Evolutionary conservation across 1,139 yeast species (phyloP).

Genomic region (Candida sanyaensis): DNA sequence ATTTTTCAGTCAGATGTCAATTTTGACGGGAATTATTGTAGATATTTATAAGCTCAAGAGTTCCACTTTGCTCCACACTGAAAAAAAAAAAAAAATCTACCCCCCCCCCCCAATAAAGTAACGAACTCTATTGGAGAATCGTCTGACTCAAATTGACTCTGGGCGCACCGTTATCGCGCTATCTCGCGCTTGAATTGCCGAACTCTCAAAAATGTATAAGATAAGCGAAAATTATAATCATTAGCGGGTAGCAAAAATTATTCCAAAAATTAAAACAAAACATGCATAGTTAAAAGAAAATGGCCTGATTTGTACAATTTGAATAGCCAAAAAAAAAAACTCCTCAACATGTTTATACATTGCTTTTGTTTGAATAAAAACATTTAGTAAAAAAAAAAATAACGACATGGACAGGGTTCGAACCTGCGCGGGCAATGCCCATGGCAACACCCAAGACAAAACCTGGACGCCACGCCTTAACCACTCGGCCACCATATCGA

Average conservation of each 20-base stretch:
- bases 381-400: constrained; percentile 15
- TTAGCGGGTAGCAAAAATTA: background rate
- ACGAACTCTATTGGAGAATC: background rate
- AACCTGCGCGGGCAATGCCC: constrained; percentile 59
- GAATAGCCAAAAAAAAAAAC: too few species aligned
- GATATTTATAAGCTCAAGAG: background rate
- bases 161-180: background rate
- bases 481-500: constrained; percentile 57
- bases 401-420: constrained; percentile 57
- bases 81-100: background rate
- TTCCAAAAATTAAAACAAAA: too few species aligned
- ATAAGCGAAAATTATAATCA: background rate
- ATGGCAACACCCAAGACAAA: constrained; percentile 25
- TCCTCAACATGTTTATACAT: too few species aligned
- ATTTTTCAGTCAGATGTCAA: background rate
- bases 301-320: too few species aligned
- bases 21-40: background rate
- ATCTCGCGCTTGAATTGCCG: background rate
- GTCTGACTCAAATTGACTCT: background rate
- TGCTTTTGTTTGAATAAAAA: too few species aligned
- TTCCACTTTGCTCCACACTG: too few species aligned
- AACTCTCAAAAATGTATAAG: background rate
- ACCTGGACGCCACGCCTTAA: constrained; percentile 58
- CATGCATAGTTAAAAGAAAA: background rate
- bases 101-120: background rate